Percentiles rank a stretch among this genome's conserved stretches.
These are phyloP conservation scores for Circinella umbellata DNA, from an alignment of 371 early-diverging fungal genomes.

Conservation along the genomic window DNA sequence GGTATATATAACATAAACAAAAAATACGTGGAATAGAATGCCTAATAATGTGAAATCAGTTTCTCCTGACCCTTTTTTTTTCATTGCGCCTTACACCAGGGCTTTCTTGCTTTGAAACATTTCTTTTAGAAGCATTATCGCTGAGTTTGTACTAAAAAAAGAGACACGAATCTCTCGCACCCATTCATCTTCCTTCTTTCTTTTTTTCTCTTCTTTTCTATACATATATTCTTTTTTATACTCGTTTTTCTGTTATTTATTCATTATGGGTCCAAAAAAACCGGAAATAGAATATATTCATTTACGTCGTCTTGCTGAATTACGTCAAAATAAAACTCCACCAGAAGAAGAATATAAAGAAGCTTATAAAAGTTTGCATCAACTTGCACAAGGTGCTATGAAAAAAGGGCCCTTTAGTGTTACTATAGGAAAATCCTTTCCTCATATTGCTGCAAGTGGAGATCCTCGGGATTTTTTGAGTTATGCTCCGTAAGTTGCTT, in stretches of 20 bases:
- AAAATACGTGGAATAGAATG: too few relatives aligned
- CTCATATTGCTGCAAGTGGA: conserved; percentile 41
- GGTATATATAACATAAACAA: too few relatives aligned
- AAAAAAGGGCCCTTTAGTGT: conserved; percentile 45
- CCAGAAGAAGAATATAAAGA: conserved; percentile 13
- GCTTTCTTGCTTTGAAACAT: too few relatives aligned
- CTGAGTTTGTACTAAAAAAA: too few relatives aligned
- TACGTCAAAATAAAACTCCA: conserved; percentile 10
- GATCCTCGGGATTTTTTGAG: conserved; percentile 45
- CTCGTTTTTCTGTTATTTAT: background rate
- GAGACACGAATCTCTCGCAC: too few relatives aligned
- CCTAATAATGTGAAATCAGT: too few relatives aligned
- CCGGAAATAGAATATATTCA: conserved; percentile 48
- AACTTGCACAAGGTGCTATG: conserved; percentile 36
- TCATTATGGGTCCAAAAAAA: conserved; percentile 33
- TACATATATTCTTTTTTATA: too few relatives aligned
- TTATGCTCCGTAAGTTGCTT: conserved; percentile 46
- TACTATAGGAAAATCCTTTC: conserved; percentile 25
- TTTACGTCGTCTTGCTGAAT: conserved; percentile 14
- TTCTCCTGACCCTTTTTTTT: too few relatives aligned
- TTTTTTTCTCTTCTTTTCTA: background rate
- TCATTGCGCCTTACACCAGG: too few relatives aligned
- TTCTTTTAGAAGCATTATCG: too few relatives aligned
- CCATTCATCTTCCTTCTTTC: background rate
- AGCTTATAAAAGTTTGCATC: conserved; percentile 25